phyloP scores from a whole-genome alignment of 352 stramenopile genomes.

The Phytophthora boehmeriae region DNA sequence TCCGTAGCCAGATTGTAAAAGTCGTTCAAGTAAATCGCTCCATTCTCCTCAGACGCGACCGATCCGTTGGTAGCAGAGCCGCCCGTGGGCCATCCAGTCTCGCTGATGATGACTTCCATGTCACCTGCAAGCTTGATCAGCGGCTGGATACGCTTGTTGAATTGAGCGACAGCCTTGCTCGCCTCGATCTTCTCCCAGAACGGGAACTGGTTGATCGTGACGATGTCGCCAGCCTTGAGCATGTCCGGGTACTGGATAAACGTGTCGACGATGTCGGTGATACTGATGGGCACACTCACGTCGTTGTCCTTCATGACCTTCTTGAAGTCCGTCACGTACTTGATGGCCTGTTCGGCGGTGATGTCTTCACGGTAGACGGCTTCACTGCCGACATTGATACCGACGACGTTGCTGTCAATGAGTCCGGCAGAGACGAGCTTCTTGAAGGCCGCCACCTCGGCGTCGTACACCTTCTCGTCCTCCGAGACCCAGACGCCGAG shows the following conservation, averaged over 20 bases:
- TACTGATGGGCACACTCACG: constrained; percentile 65
- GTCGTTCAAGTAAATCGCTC: constrained; percentile 75
- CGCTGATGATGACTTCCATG: constrained; percentile 83
- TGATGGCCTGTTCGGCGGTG: constrained; percentile 65
- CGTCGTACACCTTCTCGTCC: constrained; percentile 63
- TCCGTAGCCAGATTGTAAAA: constrained; percentile 69
- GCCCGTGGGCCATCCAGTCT: constrained; percentile 81
- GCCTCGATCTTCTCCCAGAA: constrained; percentile 81
- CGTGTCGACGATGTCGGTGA: constrained; percentile 85
- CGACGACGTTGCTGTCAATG: constrained; percentile 83
- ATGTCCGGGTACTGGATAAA: constrained; percentile 82
- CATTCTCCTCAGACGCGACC: constrained; percentile 55
- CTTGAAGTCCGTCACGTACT: constrained; percentile 81
- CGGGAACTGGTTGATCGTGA: constrained; percentile 87
- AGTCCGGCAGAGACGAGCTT: constrained; percentile 58
- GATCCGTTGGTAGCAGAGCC: constrained; percentile 71
- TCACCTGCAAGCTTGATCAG: constrained; percentile 64
- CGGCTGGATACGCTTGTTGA: constrained; percentile 74
- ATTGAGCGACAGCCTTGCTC: constrained; percentile 63
- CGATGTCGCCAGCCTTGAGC: constrained; percentile 72
- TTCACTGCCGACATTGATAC: constrained; percentile 86
- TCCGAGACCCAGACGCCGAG: constrained; percentile 84
- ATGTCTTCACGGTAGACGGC: constrained; percentile 83
- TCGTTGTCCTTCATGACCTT: constrained; percentile 63
- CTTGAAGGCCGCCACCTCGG: constrained; percentile 70